Conservation (phyloP, 495 filamentous ascomycete genomes). For the Chaetomidium leptoderma region DNA sequence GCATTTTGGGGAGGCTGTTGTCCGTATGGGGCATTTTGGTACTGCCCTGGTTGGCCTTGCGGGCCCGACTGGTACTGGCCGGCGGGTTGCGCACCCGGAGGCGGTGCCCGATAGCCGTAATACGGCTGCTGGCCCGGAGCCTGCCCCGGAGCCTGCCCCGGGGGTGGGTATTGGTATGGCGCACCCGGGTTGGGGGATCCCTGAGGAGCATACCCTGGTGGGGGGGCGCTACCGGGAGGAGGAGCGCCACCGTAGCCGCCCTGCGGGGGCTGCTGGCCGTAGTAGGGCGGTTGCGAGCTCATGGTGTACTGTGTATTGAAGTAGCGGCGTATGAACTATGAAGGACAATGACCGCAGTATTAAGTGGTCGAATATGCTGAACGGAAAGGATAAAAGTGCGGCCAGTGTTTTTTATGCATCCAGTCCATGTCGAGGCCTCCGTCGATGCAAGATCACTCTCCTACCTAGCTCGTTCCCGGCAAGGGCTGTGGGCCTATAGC, state of each 20-base stretch:
- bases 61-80: slow-evolving; percentile 1
- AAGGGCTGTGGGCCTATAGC: no score
- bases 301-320: background rate
- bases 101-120: background rate
- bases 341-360: no score
- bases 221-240: background rate
- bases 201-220: background rate
- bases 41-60: background rate
- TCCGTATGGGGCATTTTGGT: background rate
- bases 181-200: background rate
- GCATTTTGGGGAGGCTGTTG: background rate
- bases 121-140: slow-evolving; percentile 1
- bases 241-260: slow-evolving; percentile 3
- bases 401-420: no score
- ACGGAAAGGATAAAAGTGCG: no score
- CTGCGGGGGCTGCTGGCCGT: slow-evolving; percentile 5
- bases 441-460: no score
- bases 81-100: background rate
- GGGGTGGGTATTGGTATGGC: slow-evolving; percentile 1
- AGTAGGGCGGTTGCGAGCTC: slow-evolving; percentile 3
- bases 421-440: no score
- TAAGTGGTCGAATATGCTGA: no score
- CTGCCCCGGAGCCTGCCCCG: slow-evolving; percentile 2
- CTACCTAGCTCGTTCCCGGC: no score
- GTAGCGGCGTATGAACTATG: background rate